Base-by-base conservation (phyloP, 306 rosid species). In the Dalbergia oliveri region DNA sequence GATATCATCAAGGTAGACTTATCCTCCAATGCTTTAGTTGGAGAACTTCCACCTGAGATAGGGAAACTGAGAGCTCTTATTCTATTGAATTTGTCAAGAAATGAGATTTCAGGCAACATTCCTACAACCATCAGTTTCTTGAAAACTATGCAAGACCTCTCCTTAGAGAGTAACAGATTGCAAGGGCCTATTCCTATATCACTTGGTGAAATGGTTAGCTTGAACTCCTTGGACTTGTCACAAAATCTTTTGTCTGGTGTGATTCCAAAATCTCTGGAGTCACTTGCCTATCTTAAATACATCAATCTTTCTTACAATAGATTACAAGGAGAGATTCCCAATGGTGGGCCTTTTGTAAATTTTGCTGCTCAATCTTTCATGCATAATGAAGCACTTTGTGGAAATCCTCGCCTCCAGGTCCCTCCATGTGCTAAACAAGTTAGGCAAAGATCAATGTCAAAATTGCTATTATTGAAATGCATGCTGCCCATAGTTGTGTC, bases 321-420 rank as follows among this genome's bases (percentile, higher is more conserved):
- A n/a, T 77, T 83, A 8, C 67, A 54, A 66, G 88, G 88, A 73
- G 85, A 85, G 78, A 76, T 85, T 81, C 88, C 88, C 11, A 35
- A 3, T 8, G 83, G 70, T 50, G 86, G 81, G 16, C 71, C 73
- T 0, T 85, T 81, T 67, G 13, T 37, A 26, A 41, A 73, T 16
- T 81, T 77, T 53, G 66, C 81, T 1, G 83, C 78, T 41, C 64
- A 68, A 51, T 77, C 81, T 35, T 85, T 85, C 49, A 77, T 77
- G 37, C 64, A 69, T 43, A 85, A 85, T 61, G 19, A 43, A 39
- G 88, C 64, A 66, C 86, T 85, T 21, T 85, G 88, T 26, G 83
- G 83, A 11, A 34, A 76, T 33, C 68, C 81, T 39, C 61, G 14
- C 53, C 34, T 79, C 4, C 74, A 72, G 5, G 83, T 81, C 19